Evolutionary conservation across 257 asterid species (phyloP).

Genomic region (Capsicum baccatum): DNA sequence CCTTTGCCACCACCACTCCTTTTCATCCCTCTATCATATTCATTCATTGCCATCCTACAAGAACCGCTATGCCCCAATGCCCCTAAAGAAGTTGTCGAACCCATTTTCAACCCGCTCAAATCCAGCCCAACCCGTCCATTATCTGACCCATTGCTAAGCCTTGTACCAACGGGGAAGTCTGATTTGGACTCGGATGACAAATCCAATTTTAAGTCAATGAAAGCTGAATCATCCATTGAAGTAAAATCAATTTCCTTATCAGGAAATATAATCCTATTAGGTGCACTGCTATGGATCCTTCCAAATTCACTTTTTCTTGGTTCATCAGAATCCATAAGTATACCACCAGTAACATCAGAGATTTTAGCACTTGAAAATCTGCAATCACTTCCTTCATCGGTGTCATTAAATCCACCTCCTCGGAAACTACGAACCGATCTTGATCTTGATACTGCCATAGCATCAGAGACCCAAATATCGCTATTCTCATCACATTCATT

Average conservation of each 20-base stretch:
- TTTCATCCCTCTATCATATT: constrained; percentile 43
- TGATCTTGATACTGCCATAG: constrained; percentile 68
- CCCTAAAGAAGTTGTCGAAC: neutral
- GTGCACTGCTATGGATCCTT: constrained; percentile 38
- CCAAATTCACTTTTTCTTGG: constrained; percentile 28
- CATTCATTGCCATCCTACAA: constrained; percentile 54
- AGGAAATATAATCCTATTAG: constrained; percentile 61
- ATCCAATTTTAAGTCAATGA: constrained; percentile 81
- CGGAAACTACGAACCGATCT: constrained; percentile 90
- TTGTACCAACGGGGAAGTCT: constrained; percentile 32
- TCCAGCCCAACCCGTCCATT: constrained; percentile 30
- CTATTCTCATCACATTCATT: constrained; percentile 53
- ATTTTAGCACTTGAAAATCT: constrained; percentile 81
- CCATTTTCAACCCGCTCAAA: neutral
- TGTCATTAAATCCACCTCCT: constrained; percentile 37
- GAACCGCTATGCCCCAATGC: constrained; percentile 39
- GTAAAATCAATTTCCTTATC: constrained; percentile 75
- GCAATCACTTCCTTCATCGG: constrained; percentile 64
- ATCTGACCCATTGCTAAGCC: constrained; percentile 49
- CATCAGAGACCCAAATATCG: constrained; percentile 40
- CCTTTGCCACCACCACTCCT: constrained; percentile 49
- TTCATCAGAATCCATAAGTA: constrained; percentile 52
- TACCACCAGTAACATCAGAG: constrained; percentile 75
- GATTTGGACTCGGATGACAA: constrained; percentile 49
- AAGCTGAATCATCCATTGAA: constrained; percentile 86